These are phyloP conservation scores for Russula earlei DNA, from an alignment of 768 basidiomycete genomes.

Conservation along the genomic window DNA sequence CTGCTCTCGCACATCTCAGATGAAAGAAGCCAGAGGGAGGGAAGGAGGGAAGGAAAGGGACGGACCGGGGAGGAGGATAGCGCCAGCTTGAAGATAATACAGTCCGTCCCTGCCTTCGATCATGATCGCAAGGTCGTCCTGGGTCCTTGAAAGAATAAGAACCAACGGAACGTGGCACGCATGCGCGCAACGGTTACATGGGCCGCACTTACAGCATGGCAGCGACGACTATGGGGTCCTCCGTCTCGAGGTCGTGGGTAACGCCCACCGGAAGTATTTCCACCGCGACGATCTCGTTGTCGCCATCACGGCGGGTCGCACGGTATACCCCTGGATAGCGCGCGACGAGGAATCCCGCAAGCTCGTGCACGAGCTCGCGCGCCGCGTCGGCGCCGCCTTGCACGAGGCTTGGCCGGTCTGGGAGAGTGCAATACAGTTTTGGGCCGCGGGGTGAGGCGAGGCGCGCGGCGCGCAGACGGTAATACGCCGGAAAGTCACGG, in stretches of 20 bases:
- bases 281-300: conserved; percentile 42
- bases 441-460: conserved; percentile 39
- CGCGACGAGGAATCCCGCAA: conserved; percentile 54
- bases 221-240: conserved; percentile 52
- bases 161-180: conserved; percentile 18
- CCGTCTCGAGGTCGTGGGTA: conserved; percentile 42
- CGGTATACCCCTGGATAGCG: conserved; percentile 52
- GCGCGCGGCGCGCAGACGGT: conserved; percentile 49
- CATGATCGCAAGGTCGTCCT: conserved; percentile 22
- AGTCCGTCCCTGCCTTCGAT: conserved; percentile 50
- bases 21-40: neutral
- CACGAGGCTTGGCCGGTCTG: conserved; percentile 27
- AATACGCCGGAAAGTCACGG: conserved; percentile 42
- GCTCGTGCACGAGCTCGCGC: conserved; percentile 57
- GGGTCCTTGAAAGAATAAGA: conserved; percentile 5
- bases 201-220: conserved; percentile 42
- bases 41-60: neutral
- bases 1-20: conserved; percentile 30
- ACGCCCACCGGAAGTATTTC: conserved; percentile 40
- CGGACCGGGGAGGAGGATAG: conserved; percentile 54
- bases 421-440: conserved; percentile 32
- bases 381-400: conserved; percentile 28
- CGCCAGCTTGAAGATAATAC: conserved; percentile 70
- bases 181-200: conserved; percentile 3
- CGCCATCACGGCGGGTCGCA: conserved; percentile 35